A percentile compares a stretch with the other conserved stretches of the same genome.
These are phyloP conservation scores for Gautieria morchelliformis DNA, from an alignment of 768 basidiomycete genomes.

Conservation along the genomic window DNA sequence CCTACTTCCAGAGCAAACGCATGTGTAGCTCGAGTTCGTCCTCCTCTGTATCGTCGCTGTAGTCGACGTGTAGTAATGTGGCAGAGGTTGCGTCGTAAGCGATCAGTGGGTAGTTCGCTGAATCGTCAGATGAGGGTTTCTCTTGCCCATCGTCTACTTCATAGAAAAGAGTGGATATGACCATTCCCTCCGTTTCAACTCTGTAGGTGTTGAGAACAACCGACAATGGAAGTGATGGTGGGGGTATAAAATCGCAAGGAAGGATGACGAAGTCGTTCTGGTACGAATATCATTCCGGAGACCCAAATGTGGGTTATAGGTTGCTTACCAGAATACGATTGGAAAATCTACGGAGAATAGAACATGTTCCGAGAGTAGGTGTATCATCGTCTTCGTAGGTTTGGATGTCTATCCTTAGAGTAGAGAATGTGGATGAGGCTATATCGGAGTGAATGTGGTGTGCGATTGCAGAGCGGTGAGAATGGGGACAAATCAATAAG, in stretches of 20 bases:
- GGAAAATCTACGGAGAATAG: slow-evolving; percentile 69
- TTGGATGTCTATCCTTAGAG: slow-evolving; percentile 67
- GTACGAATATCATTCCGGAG: not conserved
- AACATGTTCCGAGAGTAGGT: slow-evolving; percentile 57
- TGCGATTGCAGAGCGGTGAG: slow-evolving; percentile 66
- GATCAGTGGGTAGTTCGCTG: slow-evolving; percentile 57
- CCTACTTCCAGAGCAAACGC: slow-evolving; percentile 61
- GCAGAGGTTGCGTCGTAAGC: slow-evolving; percentile 58
- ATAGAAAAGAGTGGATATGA: slow-evolving; percentile 56
- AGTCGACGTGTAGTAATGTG: slow-evolving; percentile 67
- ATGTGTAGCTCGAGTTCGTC: slow-evolving; percentile 71
- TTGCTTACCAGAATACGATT: slow-evolving; percentile 46
- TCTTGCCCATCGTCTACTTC: slow-evolving; percentile 42
- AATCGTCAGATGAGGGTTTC: slow-evolving; percentile 35
- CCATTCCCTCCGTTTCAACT: slow-evolving; percentile 56
- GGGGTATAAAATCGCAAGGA: slow-evolving; percentile 85
- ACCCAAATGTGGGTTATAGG: not conserved
- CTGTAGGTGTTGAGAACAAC: slow-evolving; percentile 76
- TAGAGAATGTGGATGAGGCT: slow-evolving; percentile 46
- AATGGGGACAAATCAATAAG: slow-evolving; percentile 72
- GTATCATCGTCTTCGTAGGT: slow-evolving; percentile 70
- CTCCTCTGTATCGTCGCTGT: slow-evolving; percentile 54
- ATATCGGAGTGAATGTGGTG: slow-evolving; percentile 79
- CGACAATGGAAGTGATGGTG: slow-evolving; percentile 59
- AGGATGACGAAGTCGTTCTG: slow-evolving; percentile 76